Evolutionary conservation across 257 asterid species (phyloP), one percentile per base, ranked within the genome.

Genomic region (Capsicum chinense): DNA sequence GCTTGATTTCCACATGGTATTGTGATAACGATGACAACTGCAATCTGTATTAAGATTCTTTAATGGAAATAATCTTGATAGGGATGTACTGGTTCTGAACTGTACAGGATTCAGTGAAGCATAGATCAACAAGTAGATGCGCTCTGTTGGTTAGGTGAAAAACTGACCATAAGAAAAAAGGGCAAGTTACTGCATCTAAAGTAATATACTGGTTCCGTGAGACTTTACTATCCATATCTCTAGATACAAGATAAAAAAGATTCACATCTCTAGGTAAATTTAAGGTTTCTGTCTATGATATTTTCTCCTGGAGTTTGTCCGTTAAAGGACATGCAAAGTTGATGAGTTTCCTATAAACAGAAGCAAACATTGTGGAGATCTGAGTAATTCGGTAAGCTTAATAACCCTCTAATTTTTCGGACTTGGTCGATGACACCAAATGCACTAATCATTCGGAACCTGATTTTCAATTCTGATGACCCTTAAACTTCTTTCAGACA

Each of bases 81-180:
- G 44, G 44, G 2, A 39, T 39, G 2, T 39, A 39, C 44, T 39
- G 3, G 63, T 76, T 52, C 81, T 52, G 9, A 52, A 13, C 56
- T 13, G 14, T 76, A 14, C 15, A 21, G 58, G 19, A 13, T 74
- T 52, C 4, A 3, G 63, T 76, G 7, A 54, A 52, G 47, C 44
- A 74, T 74, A 74, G 37, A 73, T 48, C 19, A 2, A 2, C 7
- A 48, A 48, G 80, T 19, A 73, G 19, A 50, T 50, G 62, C 48
- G 9, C 80, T 21, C 80, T 21, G 19, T 74, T 48, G 19, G 62
- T 42, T 12, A 74, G 80, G 44, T 21, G 60, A 74, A 74, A 74
- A 33, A 13, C 6, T 2, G 47, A 66, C 12, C 11, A 2, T 13
- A 13, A 4, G 71, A 12, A 64, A 63, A 73, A 11, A 67, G 74